Evolutionary conservation across 495 filamentous ascomycete species (phyloP).

Genomic region (Hyphodiscus hymeniophilus): DNA sequence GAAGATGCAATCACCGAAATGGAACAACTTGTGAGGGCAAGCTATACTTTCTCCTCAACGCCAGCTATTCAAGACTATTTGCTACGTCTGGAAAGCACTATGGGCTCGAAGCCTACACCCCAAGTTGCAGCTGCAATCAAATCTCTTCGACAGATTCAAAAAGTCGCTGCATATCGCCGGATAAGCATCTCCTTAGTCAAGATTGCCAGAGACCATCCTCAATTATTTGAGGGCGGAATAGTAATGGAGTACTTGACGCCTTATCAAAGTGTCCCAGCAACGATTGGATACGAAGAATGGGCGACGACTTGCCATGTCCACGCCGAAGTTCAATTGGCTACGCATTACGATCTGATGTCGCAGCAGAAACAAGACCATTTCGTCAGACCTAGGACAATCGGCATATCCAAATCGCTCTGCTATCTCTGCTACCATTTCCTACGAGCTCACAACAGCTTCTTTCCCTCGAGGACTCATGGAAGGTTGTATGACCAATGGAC

Average conservation of each 20-base stretch:
- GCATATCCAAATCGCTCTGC: slow-evolving; percentile 8
- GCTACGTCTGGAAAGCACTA: slow-evolving; percentile 4
- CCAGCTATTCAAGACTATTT: slow-evolving; percentile 1
- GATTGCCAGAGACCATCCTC: background rate
- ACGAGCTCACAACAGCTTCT: slow-evolving; percentile 4
- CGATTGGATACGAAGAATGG: slow-evolving; percentile 9
- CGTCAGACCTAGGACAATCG: slow-evolving; percentile 3
- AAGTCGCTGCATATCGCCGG: slow-evolving; percentile 5
- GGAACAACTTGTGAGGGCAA: slow-evolving; percentile 1
- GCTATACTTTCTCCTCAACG: background rate
- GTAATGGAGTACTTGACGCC: slow-evolving; percentile 3
- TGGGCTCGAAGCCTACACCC: background rate
- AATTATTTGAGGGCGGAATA: background rate
- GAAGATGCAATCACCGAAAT: background rate
- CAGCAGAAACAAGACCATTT: background rate
- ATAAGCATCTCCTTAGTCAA: slow-evolving; percentile 1
- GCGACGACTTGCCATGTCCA: slow-evolving; percentile 10
- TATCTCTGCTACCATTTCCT: slow-evolving; percentile 13
- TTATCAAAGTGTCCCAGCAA: slow-evolving; percentile 3
- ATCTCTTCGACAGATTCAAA: slow-evolving; percentile 9
- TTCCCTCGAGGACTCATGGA: slow-evolving; percentile 11
- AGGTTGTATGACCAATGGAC: slow-evolving; percentile 13
- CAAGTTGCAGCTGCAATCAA: slow-evolving; percentile 10
- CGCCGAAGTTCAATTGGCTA: slow-evolving; percentile 11
- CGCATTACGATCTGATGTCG: slow-evolving; percentile 5